Conservation (phyloP, 1,139 yeast genomes). For the Entelexis paramagnoliae region DNA sequence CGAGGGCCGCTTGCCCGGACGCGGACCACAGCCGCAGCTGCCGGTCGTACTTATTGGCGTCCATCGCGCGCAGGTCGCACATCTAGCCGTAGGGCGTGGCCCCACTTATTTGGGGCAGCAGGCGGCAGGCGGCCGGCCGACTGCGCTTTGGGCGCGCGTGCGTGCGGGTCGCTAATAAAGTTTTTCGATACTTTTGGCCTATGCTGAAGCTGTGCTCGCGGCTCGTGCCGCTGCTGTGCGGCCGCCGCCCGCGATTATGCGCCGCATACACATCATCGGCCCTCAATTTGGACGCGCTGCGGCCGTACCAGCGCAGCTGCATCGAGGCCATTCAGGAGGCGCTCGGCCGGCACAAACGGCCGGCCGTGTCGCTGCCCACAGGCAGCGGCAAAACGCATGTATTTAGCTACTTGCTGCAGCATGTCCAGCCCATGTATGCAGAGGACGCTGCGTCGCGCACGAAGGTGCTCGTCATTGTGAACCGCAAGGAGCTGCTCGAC, state of each 20-base stretch:
- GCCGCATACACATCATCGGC: background rate
- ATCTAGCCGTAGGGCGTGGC: background rate
- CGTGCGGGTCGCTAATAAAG: no score
- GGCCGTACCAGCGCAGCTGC: slow-evolving; percentile 59
- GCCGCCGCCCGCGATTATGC: no score
- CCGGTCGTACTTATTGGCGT: slow-evolving; percentile 50
- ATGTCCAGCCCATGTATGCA: slow-evolving; percentile 33
- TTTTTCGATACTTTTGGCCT: no score
- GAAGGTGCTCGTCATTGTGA: slow-evolving; percentile 62
- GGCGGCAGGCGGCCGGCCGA: no score
- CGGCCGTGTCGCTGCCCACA: slow-evolving; percentile 82
- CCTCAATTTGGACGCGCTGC: background rate
- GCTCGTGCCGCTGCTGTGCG: no score
- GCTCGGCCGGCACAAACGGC: slow-evolving; percentile 43
- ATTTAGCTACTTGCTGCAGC: slow-evolving; percentile 54
- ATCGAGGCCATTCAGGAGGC: slow-evolving; percentile 47
- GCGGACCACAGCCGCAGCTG: slow-evolving; percentile 83
- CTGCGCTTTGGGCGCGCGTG: no score
- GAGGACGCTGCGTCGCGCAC: slow-evolving; percentile 33
- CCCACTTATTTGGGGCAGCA: no score
- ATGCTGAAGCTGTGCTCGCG: no score
- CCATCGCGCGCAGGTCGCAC: background rate
- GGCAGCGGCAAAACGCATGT: slow-evolving; percentile 97
- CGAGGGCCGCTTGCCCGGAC: slow-evolving; percentile 59
- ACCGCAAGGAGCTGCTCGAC: slow-evolving; percentile 63